These are phyloP conservation scores for Rhodosporidiobolus odoratus DNA, from an alignment of 768 basidiomycete species.

Conservation along the genomic window DNA sequence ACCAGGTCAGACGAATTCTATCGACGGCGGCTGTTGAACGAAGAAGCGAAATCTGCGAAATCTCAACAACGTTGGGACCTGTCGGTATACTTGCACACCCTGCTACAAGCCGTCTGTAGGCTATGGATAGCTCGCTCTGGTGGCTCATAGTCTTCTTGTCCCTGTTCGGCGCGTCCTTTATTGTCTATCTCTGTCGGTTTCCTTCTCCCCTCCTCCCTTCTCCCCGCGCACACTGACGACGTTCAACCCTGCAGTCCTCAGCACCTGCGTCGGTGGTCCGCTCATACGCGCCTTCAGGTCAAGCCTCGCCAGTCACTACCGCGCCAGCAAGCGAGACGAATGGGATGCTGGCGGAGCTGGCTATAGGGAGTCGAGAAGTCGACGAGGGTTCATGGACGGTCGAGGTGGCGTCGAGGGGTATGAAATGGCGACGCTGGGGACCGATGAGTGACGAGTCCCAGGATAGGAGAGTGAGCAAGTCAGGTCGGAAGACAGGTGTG, in stretches of 20 bases:
- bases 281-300: neutral
- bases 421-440: constrained; percentile 23
- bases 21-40: no score
- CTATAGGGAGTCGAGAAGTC: neutral
- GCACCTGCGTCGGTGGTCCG: constrained; percentile 10
- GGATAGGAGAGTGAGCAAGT: no score
- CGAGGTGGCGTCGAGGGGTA: constrained; percentile 20
- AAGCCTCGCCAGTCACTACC: constrained; percentile 5
- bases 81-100: no score
- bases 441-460: neutral
- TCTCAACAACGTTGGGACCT: neutral
- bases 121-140: neutral
- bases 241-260: neutral
- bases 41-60: neutral
- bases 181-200: constrained; percentile 8
- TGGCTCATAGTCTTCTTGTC: neutral
- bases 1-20: no score
- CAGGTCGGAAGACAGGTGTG: no score
- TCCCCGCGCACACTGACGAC: neutral
- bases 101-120: neutral
- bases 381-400: constrained; percentile 12
- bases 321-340: neutral
- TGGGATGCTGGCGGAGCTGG: constrained; percentile 24
- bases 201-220: neutral
- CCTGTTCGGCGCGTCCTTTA: neutral